phyloP scores from a whole-genome alignment of 495 filamentous ascomycete genomes.

The Clavariopsis aquatica region DNA sequence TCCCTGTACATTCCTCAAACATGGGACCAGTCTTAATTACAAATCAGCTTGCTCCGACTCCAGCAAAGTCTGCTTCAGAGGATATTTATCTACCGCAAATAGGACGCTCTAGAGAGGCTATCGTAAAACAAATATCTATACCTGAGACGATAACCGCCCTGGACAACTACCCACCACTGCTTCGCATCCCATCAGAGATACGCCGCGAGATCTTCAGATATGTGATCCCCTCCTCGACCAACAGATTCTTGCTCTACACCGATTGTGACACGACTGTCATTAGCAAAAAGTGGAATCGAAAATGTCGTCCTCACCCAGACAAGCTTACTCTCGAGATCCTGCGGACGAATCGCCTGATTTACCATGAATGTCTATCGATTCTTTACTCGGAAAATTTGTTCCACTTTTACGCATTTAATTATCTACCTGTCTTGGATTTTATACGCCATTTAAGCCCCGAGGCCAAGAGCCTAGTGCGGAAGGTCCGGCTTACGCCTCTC shows the following conservation, averaged over 20 bases:
- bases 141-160: constrained; percentile 33
- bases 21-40: constrained; percentile 6
- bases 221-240: constrained; percentile 30
- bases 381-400: constrained; percentile 41
- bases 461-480: constrained; percentile 37
- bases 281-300: constrained; percentile 34
- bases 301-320: constrained; percentile 22
- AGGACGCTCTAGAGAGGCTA: constrained; percentile 11
- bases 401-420: constrained; percentile 41
- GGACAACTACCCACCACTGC: constrained; percentile 33
- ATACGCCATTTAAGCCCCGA: constrained; percentile 39
- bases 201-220: constrained; percentile 36
- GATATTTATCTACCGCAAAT: constrained; percentile 4
- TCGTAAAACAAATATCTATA: constrained; percentile 28
- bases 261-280: constrained; percentile 35
- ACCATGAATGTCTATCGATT: constrained; percentile 37
- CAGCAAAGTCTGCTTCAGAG: constrained; percentile 13
- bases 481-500: constrained; percentile 39
- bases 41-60: constrained; percentile 18
- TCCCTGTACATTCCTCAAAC: neutral
- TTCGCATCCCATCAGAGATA: constrained; percentile 35
- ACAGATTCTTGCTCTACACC: constrained; percentile 34
- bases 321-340: constrained; percentile 35
- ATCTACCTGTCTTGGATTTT: constrained; percentile 41
- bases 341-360: constrained; percentile 38